Conservation (phyloP, 441 rosid species). For the Omphalea diandra region DNA sequence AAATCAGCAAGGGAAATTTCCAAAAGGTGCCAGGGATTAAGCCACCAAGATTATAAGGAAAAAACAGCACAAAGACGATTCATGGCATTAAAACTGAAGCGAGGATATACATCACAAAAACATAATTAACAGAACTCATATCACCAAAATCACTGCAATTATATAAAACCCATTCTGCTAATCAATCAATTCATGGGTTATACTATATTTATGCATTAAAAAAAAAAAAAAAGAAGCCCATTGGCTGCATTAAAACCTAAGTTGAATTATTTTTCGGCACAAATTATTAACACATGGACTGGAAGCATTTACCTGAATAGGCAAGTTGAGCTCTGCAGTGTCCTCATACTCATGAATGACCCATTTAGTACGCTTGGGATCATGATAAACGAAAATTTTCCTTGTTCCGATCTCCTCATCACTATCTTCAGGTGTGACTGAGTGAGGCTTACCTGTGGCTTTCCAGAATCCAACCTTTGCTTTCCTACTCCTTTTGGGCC, state of each 20-base stretch:
- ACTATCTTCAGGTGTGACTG: neutral
- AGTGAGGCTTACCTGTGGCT: conserved; percentile 26
- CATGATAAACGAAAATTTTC: conserved; percentile 30
- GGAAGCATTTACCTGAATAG: conserved; percentile 20
- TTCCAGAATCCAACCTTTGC: conserved; percentile 32
- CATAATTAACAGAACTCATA: neutral
- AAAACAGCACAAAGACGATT: no score
- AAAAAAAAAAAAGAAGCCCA: no score
- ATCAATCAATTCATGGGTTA: no score
- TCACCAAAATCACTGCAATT: no score
- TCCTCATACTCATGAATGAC: conserved; percentile 30
- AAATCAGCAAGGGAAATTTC: neutral
- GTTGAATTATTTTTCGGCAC: no score
- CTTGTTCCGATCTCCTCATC: conserved; percentile 27
- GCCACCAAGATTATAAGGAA: neutral
- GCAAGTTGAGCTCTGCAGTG: neutral
- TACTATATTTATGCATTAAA: no score
- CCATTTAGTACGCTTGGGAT: conserved; percentile 22
- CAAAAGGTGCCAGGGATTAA: neutral
- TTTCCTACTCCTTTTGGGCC: conserved; percentile 25
- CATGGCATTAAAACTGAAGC: no score
- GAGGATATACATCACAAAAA: no score
- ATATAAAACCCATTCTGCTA: no score
- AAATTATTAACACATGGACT: neutral
- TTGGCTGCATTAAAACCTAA: neutral